A percentile compares a stretch with the other conserved stretches of the same genome.
These are phyloP conservation scores for Claviceps maximensis DNA, from an alignment of 2,329 filamentous ascomycete genomes.

Conservation along the genomic window DNA sequence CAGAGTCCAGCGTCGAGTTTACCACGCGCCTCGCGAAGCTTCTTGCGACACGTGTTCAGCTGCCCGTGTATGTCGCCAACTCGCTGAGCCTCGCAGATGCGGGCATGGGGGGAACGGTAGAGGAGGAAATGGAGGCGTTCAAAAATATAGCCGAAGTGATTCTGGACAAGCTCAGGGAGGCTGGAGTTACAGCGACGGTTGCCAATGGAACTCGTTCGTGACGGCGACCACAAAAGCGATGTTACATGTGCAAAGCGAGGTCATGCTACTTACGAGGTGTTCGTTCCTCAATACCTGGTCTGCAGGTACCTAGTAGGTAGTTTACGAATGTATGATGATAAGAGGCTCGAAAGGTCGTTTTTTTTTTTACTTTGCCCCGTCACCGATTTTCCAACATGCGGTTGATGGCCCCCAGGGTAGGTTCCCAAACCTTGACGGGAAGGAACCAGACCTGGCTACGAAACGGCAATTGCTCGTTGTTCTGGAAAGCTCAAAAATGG, in stretches of 20 bases:
- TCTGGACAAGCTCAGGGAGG: slow-evolving; percentile 15
- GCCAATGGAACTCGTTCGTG: slow-evolving; percentile 1
- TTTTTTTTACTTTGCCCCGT: neutral
- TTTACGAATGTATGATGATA: neutral
- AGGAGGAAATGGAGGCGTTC: slow-evolving; percentile 91
- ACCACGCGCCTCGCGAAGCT: slow-evolving; percentile 74
- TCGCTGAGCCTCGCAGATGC: slow-evolving; percentile 66
- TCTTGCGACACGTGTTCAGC: slow-evolving; percentile 55
- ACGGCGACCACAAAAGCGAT: neutral
- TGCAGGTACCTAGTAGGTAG: neutral
- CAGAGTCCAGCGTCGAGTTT: slow-evolving; percentile 71
- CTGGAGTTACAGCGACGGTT: slow-evolving; percentile 5
- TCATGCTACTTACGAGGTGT: neutral
- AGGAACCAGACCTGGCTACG: neutral
- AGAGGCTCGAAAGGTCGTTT: neutral
- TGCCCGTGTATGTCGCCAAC: slow-evolving; percentile 81
- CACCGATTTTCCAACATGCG: neutral
- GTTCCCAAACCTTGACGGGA: neutral
- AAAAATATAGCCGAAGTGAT: slow-evolving; percentile 60
- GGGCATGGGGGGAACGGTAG: slow-evolving; percentile 65
- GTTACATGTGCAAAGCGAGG: neutral
- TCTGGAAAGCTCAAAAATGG: neutral
- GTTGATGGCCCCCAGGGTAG: neutral
- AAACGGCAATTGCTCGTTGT: neutral
- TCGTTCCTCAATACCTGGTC: neutral